phyloP scores from a whole-genome alignment of 768 basidiomycete species.

The Postia placenta region DNA sequence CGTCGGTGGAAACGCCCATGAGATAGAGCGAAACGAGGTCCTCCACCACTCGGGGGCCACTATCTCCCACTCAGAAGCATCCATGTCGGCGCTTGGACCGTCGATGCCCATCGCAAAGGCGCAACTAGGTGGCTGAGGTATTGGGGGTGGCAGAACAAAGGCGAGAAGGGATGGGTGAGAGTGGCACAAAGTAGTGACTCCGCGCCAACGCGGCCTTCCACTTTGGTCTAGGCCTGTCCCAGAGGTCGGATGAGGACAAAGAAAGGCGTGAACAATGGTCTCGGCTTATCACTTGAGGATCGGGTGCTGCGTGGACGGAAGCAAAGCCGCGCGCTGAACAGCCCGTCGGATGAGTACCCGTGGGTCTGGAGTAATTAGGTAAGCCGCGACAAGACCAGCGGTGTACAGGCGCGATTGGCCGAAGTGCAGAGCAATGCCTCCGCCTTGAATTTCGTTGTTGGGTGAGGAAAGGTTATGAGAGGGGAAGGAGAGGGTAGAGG shows the following conservation, averaged over 20 bases:
- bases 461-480: background rate
- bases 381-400: background rate
- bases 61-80: slow-evolving; percentile 8
- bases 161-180: background rate
- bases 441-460: background rate
- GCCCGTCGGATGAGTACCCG: background rate
- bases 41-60: slow-evolving; percentile 15
- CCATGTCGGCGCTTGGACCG: background rate
- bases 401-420: background rate
- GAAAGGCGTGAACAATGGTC: background rate
- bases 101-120: background rate
- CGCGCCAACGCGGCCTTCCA: background rate
- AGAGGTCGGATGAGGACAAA: background rate
- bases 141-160: background rate
- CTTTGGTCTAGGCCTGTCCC: background rate
- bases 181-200: background rate
- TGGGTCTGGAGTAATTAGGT: background rate
- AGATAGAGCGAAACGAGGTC: slow-evolving; percentile 13
- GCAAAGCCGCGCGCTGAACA: background rate
- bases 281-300: background rate
- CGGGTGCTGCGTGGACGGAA: background rate
- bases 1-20: slow-evolving; percentile 9
- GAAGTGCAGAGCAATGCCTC: background rate
- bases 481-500: background rate
- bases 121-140: background rate